Conservation (phyloP, 2,329 filamentous ascomycete genomes). For the Lecanosticta acicola region DNA sequence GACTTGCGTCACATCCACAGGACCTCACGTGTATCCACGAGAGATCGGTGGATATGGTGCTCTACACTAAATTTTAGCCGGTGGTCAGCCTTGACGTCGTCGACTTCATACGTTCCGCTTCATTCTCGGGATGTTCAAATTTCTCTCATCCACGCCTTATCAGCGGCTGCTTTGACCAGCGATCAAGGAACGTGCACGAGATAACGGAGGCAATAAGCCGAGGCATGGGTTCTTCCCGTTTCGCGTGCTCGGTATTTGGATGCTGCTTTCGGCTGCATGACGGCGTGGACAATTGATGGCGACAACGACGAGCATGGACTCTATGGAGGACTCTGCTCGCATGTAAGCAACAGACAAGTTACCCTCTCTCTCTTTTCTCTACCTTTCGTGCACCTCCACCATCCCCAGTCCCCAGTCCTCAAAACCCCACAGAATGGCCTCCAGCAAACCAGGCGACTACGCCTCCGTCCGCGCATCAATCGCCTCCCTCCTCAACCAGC, state of each 20-base stretch:
- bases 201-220: too few species aligned
- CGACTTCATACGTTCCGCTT: neutral
- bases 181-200: too few species aligned
- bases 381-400: neutral
- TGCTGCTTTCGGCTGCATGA: too few species aligned
- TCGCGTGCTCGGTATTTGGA: too few species aligned
- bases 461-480: constrained; percentile 49
- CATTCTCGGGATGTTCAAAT: neutral
- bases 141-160: neutral
- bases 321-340: too few species aligned
- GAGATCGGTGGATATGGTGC: too few species aligned
- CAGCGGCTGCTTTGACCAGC: neutral
- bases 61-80: too few species aligned
- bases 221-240: too few species aligned
- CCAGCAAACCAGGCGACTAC: constrained; percentile 25
- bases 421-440: neutral
- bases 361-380: neutral
- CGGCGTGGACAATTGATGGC: too few species aligned
- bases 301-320: too few species aligned
- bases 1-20: too few species aligned
- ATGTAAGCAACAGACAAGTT: neutral
- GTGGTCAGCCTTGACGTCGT: neutral
- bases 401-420: neutral
- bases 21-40: too few species aligned
- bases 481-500: constrained; percentile 34